Evolutionary conservation across 2,329 filamentous ascomycete genomes (phyloP).

Genomic region (Zalaria sp.): DNA sequence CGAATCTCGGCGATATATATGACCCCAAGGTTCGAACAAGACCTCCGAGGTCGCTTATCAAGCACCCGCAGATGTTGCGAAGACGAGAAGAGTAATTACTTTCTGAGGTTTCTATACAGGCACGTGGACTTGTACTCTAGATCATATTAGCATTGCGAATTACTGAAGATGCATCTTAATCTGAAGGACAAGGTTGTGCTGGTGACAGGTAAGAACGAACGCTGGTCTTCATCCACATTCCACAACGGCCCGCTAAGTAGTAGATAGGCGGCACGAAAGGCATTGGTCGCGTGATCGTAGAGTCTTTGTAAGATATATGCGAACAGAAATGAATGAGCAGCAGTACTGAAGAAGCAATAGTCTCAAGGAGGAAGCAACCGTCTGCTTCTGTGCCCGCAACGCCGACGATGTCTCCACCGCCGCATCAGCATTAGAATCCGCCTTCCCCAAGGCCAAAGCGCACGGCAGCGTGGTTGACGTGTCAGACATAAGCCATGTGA

Average conservation of each 20-base stretch:
- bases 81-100: too few species aligned
- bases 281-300: conserved; percentile 16
- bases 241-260: background rate
- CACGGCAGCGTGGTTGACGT: conserved; percentile 14
- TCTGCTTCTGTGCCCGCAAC: conserved; percentile 18
- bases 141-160: too few species aligned
- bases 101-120: too few species aligned
- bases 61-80: too few species aligned
- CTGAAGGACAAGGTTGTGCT: conserved; percentile 21
- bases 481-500: conserved; percentile 8
- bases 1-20: too few species aligned
- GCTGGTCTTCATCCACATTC: background rate
- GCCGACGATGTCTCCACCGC: conserved; percentile 9
- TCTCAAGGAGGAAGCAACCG: conserved; percentile 15
- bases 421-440: conserved; percentile 6
- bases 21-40: too few species aligned
- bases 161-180: conserved; percentile 18
- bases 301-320: conserved; percentile 7
- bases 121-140: too few species aligned
- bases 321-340: background rate
- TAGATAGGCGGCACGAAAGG: conserved; percentile 17
- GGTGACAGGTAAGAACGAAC: conserved; percentile 15
- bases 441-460: conserved; percentile 10
- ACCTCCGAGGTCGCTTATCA: too few species aligned
- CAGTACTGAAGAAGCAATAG: background rate